Conservation (phyloP, 2,329 filamentous ascomycete genomes). For the Didymosphaeria variabile region DNA sequence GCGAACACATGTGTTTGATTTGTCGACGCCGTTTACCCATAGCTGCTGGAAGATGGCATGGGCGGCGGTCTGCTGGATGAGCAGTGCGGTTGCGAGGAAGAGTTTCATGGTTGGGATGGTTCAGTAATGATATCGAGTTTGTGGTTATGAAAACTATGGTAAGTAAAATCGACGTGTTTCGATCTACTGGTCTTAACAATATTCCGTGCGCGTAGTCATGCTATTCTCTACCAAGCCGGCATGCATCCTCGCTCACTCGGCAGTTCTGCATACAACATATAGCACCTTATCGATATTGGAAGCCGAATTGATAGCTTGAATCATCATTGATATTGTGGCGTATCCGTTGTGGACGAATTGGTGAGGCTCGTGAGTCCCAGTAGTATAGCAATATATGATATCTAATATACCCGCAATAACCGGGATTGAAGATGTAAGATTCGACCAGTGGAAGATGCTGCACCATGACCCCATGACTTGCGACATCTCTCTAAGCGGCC, state of each 20-base stretch:
- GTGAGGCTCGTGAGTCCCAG: neutral
- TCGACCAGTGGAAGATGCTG: neutral
- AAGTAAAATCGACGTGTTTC: neutral
- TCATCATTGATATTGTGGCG: neutral
- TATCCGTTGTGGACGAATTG: neutral
- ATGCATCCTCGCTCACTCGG: neutral
- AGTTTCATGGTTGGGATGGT: slow-evolving; percentile 25
- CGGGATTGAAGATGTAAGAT: neutral
- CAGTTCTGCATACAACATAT: neutral
- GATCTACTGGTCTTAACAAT: neutral
- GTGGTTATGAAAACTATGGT: neutral
- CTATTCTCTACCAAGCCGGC: neutral
- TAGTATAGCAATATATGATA: neutral
- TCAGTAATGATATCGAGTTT: neutral
- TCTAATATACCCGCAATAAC: slow-evolving; percentile 3
- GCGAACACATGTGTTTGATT: slow-evolving; percentile 34
- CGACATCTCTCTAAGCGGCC: neutral
- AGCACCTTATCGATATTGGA: neutral
- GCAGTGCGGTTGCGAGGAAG: slow-evolving; percentile 23
- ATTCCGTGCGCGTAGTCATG: neutral
- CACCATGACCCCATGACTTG: neutral
- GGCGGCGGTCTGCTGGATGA: slow-evolving; percentile 36
- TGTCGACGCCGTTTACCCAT: slow-evolving; percentile 55
- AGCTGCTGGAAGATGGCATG: slow-evolving; percentile 61
- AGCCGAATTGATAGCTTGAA: neutral